A percentile compares a stretch with the other conserved stretches of the same genome.
Evolutionary conservation across 2,329 filamentous ascomycete species (phyloP).

Genomic region (Aspergillus sp.): DNA sequence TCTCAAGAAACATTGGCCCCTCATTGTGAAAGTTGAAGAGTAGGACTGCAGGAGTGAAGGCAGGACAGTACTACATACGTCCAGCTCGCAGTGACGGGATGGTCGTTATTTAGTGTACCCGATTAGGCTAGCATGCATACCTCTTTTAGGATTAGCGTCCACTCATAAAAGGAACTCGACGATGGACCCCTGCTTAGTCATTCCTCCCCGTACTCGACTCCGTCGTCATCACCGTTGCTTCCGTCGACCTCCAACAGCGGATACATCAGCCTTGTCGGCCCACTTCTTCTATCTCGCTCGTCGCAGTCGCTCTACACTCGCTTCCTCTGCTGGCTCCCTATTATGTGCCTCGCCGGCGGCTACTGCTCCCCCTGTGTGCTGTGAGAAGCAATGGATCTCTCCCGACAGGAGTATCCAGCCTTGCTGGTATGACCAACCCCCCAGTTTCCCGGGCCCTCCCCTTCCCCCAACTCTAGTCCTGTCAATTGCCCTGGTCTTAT

Average conservation of each 20-base stretch:
- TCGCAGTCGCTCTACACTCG: constrained; percentile 14
- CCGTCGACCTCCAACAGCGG: constrained; percentile 7
- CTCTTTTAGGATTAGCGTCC: neutral
- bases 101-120: neutral
- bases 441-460: neutral
- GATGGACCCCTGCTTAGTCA: constrained; percentile 10
- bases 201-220: constrained; percentile 2
- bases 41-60: too few relatives aligned
- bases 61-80: too few relatives aligned
- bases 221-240: constrained; percentile 15
- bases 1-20: too few relatives aligned
- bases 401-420: constrained; percentile 86
- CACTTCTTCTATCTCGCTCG: constrained; percentile 10
- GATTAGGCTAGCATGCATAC: neutral
- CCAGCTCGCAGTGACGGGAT: too few relatives aligned
- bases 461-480: neutral
- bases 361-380: constrained; percentile 20
- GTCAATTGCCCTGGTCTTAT: neutral
- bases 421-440: constrained; percentile 71
- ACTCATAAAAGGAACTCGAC: neutral
- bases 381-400: constrained; percentile 64
- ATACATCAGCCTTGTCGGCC: constrained; percentile 1
- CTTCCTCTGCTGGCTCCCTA: constrained; percentile 20
- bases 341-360: constrained; percentile 33
- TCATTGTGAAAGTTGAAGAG: too few relatives aligned